Conservation (phyloP, 164 flowering plant genomes). For the Cinnamomum micranthum region DNA sequence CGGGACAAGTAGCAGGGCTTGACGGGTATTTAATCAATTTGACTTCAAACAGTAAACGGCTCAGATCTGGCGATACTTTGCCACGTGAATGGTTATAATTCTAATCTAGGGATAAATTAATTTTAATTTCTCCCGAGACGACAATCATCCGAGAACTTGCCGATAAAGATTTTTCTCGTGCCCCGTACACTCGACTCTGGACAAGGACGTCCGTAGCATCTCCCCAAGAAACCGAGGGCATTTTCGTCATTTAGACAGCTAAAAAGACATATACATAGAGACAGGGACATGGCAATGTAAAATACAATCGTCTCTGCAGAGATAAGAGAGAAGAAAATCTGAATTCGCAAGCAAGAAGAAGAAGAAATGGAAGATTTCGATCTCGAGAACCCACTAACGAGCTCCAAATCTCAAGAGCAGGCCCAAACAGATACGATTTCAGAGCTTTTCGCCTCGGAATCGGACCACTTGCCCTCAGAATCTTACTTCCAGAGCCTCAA, state of each 20-base stretch:
- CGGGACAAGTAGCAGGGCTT: too few species aligned
- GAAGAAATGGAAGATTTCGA: conserved; percentile 26
- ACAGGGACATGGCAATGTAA: not conserved
- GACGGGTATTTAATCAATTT: too few species aligned
- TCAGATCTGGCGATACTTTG: too few species aligned
- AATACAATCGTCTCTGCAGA: not conserved
- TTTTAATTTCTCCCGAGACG: too few species aligned
- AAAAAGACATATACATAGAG: not conserved
- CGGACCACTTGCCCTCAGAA: conserved; percentile 53
- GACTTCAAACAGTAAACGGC: too few species aligned
- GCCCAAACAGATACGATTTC: conserved; percentile 18
- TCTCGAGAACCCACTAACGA: conserved; percentile 55
- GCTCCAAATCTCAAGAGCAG: conserved; percentile 11
- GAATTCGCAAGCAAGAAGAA: not conserved
- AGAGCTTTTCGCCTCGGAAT: conserved; percentile 43
- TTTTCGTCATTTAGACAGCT: not conserved
- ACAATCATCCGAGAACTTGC: too few species aligned
- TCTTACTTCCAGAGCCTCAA: not conserved
- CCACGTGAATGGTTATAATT: too few species aligned
- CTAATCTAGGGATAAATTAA: too few species aligned
- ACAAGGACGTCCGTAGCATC: conserved; percentile 1
- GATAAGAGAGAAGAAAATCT: not conserved
- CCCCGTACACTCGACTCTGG: not conserved
- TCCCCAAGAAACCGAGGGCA: not conserved
- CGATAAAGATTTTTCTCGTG: not conserved